Percentiles rank a stretch among this genome's conserved stretches.
Conservation (phyloP, 805 yeast species). For the Starmerella etchellsii region DNA sequence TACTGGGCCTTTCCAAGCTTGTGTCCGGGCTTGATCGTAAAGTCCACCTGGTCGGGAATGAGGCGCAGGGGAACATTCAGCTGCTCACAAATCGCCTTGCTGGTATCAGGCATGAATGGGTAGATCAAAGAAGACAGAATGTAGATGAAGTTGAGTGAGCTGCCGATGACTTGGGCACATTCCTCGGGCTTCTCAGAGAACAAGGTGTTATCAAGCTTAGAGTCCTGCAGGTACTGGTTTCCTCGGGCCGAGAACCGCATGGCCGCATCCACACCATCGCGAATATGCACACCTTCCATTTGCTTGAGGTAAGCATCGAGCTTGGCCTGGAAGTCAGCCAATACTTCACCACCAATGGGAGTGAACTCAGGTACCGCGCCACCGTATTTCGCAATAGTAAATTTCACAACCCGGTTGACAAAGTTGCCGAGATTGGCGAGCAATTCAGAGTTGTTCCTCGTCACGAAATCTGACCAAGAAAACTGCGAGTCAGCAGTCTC, state of each 20-base stretch:
- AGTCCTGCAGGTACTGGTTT: constrained; percentile 89
- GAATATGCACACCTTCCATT: constrained; percentile 59
- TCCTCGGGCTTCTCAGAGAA: constrained; percentile 62
- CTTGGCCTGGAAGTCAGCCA: constrained; percentile 47
- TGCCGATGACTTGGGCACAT: constrained; percentile 85
- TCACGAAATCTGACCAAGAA: constrained; percentile 92
- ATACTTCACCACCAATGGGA: constrained; percentile 32
- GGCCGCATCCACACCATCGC: constrained; percentile 83
- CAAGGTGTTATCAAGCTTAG: constrained; percentile 80
- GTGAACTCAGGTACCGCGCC: constrained; percentile 72
- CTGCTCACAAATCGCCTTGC: constrained; percentile 57
- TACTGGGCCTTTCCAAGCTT: constrained; percentile 83
- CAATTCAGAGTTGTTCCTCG: constrained; percentile 84
- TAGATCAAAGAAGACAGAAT: constrained; percentile 66
- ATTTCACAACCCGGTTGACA: constrained; percentile 86
- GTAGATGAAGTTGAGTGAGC: constrained; percentile 79
- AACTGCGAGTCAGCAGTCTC: constrained; percentile 93
- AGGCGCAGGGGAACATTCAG: constrained; percentile 69
- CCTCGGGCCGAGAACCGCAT: constrained; percentile 89
- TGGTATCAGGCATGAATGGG: constrained; percentile 86
- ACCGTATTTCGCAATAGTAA: constrained; percentile 77
- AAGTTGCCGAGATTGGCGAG: constrained; percentile 94
- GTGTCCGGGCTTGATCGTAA: constrained; percentile 66
- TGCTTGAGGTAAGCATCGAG: constrained; percentile 50
- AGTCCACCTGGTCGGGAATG: constrained; percentile 63